A percentile compares a stretch with the other conserved stretches of the same genome.
phyloP scores from a whole-genome alignment of 805 yeast species.

The Barnettozyma sucrosica region DNA sequence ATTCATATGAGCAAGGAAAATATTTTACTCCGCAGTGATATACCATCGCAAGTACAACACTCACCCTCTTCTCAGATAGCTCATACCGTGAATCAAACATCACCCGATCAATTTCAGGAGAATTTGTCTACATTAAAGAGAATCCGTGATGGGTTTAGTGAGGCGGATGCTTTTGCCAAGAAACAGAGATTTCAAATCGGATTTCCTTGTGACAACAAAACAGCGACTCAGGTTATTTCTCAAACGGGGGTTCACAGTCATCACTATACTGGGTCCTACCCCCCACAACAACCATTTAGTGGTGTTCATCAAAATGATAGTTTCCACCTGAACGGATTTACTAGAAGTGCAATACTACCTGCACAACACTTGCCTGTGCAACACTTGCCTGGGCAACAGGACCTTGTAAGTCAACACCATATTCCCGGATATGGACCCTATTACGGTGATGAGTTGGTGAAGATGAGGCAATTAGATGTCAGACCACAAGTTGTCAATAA shows the following conservation, averaged over 20 bases:
- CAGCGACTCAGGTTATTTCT: background rate
- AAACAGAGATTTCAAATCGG: background rate
- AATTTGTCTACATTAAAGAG: background rate
- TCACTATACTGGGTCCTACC: background rate
- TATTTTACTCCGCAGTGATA: too few relatives aligned
- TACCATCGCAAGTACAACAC: background rate
- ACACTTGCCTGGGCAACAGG: background rate
- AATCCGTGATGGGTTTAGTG: background rate
- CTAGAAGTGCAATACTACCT: background rate
- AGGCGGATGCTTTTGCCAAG: background rate
- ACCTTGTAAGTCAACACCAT: background rate
- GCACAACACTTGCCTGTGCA: background rate
- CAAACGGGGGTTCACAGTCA: background rate
- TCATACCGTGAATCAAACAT: background rate
- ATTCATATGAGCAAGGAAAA: background rate
- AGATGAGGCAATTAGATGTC: constrained; percentile 4
- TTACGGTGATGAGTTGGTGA: background rate
- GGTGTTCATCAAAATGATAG: background rate
- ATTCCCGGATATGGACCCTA: background rate
- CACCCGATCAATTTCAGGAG: background rate
- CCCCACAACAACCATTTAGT: background rate
- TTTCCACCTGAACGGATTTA: background rate
- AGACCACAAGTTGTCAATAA: constrained; percentile 6
- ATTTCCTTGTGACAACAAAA: background rate
- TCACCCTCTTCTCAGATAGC: background rate